phyloP scores from a whole-genome alignment of 148 eudicot species.

The Vaccinium macrocarpon region DNA sequence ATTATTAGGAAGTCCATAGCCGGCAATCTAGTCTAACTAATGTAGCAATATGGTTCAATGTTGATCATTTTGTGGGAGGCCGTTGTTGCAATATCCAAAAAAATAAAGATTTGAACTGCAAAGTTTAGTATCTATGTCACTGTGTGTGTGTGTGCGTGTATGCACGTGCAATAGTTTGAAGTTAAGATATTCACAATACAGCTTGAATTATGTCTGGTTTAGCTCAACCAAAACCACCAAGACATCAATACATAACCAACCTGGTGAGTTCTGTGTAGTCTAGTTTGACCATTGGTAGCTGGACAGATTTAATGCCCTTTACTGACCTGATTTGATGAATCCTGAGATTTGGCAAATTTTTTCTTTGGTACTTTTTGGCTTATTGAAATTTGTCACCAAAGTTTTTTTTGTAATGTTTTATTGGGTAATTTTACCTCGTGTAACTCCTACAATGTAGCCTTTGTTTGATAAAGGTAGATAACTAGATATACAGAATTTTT shows the following conservation, averaged over 20 bases:
- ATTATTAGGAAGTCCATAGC: background rate
- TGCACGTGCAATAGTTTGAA: background rate
- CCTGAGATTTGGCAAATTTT: background rate
- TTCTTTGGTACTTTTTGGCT: background rate
- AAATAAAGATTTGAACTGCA: background rate
- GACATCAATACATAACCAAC: background rate
- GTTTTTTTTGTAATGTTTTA: background rate
- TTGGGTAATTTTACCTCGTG: background rate
- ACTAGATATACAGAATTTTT: no score
- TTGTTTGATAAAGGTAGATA: background rate
- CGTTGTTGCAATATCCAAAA: slow-evolving; percentile 6
- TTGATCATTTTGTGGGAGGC: background rate
- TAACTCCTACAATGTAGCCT: background rate
- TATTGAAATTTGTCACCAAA: background rate
- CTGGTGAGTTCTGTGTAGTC: background rate
- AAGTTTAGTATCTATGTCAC: background rate
- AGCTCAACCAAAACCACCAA: background rate
- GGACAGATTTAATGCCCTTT: background rate
- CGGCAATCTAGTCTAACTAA: background rate
- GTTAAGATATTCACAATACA: background rate
- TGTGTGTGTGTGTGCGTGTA: background rate
- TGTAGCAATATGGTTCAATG: background rate
- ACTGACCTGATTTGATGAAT: background rate
- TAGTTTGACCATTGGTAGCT: slow-evolving; percentile 1
- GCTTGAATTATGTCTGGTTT: background rate